Evolutionary conservation across 179 eudicot genomes (phyloP).

Genomic region (Dionaea muscipula): DNA sequence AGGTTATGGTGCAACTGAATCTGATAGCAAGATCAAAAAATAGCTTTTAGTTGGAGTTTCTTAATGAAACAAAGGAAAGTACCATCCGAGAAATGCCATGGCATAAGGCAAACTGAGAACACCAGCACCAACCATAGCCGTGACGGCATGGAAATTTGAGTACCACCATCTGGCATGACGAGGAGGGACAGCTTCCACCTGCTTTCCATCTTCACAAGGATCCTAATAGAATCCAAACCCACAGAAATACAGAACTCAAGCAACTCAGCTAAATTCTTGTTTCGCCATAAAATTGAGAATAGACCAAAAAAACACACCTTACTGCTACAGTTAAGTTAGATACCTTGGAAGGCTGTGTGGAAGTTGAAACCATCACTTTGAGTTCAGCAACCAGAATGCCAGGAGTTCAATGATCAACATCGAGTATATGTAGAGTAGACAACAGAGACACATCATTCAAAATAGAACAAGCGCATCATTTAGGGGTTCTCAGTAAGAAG

Average conservation of each 20-base stretch:
- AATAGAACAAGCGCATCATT: not conserved
- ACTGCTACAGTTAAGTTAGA: not conserved
- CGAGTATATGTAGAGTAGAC: slow-evolving; percentile 19
- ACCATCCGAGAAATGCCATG: slow-evolving; percentile 84
- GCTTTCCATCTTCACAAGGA: slow-evolving; percentile 22
- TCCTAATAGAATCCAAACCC: slow-evolving; percentile 25
- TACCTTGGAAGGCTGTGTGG: slow-evolving; percentile 35
- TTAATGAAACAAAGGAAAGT: not conserved
- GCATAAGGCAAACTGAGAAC: slow-evolving; percentile 83
- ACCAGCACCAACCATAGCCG: slow-evolving; percentile 88
- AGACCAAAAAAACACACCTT: too few relatives aligned
- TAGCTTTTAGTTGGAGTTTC: too few relatives aligned
- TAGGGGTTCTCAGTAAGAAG: too few relatives aligned
- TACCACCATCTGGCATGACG: slow-evolving; percentile 84
- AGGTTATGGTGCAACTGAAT: too few relatives aligned
- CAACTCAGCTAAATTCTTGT: not conserved
- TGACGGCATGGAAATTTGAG: slow-evolving; percentile 70
- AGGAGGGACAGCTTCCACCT: slow-evolving; percentile 32
- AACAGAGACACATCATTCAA: not conserved
- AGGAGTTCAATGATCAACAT: slow-evolving; percentile 8
- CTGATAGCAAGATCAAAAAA: too few relatives aligned
- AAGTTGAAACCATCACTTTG: slow-evolving; percentile 36
- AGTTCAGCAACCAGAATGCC: slow-evolving; percentile 2
- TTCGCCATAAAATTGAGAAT: not conserved
- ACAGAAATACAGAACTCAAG: not conserved